Evolutionary conservation across 2,329 filamentous ascomycete species (phyloP).

Genomic region (Teratosphaeria gauchensis): DNA sequence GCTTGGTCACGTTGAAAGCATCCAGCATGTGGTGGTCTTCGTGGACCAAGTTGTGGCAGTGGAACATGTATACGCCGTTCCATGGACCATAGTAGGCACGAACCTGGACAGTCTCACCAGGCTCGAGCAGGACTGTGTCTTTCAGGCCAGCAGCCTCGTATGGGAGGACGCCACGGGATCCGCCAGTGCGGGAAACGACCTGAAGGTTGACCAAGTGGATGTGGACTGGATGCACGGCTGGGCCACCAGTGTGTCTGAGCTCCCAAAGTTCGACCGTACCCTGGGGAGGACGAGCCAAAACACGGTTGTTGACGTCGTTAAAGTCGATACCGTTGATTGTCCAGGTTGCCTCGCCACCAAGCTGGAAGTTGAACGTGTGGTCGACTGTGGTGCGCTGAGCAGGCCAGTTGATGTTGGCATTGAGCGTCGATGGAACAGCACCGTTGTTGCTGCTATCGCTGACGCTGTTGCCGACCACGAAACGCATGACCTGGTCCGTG

Average conservation of each 20-base stretch:
- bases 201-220: constrained; percentile 52
- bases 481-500: constrained; percentile 45
- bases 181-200: constrained; percentile 40
- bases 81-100: constrained; percentile 44
- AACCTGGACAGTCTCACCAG: constrained; percentile 42
- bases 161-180: constrained; percentile 34
- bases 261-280: constrained; percentile 43
- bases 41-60: constrained; percentile 36
- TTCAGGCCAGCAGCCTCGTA: constrained; percentile 49
- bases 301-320: constrained; percentile 37
- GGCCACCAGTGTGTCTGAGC: constrained; percentile 41
- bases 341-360: constrained; percentile 33
- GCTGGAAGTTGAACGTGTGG: constrained; percentile 39
- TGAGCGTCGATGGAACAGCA: constrained; percentile 28
- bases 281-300: constrained; percentile 39
- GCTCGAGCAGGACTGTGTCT: constrained; percentile 48
- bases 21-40: constrained; percentile 38
- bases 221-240: constrained; percentile 46
- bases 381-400: constrained; percentile 28
- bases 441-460: constrained; percentile 31
- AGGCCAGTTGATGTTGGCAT: constrained; percentile 24
- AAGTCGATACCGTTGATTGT: constrained; percentile 44
- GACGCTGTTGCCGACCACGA: constrained; percentile 37
- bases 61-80: constrained; percentile 40
- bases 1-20: constrained; percentile 33